These are phyloP conservation scores for Solanum chacoense DNA, from an alignment of 305 asterid genomes.

Conservation along the genomic window DNA sequence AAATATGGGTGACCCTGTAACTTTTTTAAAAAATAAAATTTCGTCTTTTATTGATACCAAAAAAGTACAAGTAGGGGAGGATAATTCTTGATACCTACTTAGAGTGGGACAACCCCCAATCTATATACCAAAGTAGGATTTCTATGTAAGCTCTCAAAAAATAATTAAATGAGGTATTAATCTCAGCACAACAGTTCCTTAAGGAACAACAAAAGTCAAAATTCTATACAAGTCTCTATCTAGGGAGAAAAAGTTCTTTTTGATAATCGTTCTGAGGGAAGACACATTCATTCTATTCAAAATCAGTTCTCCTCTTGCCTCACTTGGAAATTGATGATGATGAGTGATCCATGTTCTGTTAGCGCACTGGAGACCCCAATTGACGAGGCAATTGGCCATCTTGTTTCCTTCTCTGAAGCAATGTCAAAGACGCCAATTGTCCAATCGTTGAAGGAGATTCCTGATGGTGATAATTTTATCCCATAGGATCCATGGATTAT, in stretches of 20 bases:
- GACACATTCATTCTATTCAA: background rate
- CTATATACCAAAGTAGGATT: background rate
- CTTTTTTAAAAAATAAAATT: background rate
- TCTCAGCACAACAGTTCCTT: background rate
- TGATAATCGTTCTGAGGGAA: background rate
- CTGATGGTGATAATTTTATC: no score
- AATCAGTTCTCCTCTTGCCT: background rate
- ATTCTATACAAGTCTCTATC: background rate
- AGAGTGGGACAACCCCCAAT: no score
- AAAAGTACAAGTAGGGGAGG: no score
- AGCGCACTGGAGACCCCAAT: background rate
- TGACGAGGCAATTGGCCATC: no score
- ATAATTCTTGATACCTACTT: no score
- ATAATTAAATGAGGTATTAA: background rate
- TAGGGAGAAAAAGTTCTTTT: background rate
- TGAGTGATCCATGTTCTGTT: background rate
- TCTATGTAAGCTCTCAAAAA: background rate
- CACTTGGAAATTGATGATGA: background rate
- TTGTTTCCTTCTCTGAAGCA: no score
- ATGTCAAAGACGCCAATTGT: no score
- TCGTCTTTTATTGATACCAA: no score
- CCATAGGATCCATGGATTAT: no score
- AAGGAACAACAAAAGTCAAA: background rate
- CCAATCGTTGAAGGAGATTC: no score
- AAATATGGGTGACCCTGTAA: background rate